phyloP scores from a whole-genome alignment of 2,329 filamentous ascomycete genomes.

The Ascosphaera pollenicola region DNA sequence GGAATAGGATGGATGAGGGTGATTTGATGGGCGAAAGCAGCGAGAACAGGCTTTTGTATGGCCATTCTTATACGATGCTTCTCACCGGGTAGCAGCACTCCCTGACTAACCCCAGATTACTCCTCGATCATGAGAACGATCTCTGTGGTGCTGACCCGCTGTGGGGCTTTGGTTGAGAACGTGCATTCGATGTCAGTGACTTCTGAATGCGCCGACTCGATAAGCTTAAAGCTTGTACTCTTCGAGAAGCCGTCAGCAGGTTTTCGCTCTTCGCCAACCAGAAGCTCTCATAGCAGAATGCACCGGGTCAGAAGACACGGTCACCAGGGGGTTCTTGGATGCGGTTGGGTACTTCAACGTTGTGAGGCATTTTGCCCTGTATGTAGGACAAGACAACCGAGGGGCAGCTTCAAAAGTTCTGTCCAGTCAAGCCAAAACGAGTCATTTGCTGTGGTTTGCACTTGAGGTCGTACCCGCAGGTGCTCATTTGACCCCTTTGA shows the following conservation, averaged over 20 bases:
- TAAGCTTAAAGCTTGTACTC: not conserved
- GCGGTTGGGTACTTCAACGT: constrained; percentile 23
- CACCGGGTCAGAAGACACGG: constrained; percentile 10
- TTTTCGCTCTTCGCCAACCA: not conserved
- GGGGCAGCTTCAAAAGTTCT: no score
- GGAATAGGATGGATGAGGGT: no score
- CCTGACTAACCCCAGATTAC: not conserved
- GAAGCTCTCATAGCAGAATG: not conserved
- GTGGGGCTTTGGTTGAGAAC: not conserved
- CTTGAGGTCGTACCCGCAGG: not conserved
- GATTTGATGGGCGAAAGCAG: not conserved
- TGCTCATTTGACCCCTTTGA: not conserved
- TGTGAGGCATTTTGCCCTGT: no score
- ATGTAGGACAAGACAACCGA: no score
- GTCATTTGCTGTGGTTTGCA: no score
- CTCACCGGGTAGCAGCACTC: no score
- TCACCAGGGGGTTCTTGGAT: constrained; percentile 23
- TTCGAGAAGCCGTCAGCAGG: not conserved
- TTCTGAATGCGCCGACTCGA: not conserved
- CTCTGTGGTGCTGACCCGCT: not conserved
- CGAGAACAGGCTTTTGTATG: not conserved
- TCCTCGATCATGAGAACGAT: not conserved
- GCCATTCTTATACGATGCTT: not conserved
- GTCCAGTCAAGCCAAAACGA: no score
- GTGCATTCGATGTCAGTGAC: not conserved